Conservation (phyloP, 208 protist species). For the Leishmania martiniquensis region DNA sequence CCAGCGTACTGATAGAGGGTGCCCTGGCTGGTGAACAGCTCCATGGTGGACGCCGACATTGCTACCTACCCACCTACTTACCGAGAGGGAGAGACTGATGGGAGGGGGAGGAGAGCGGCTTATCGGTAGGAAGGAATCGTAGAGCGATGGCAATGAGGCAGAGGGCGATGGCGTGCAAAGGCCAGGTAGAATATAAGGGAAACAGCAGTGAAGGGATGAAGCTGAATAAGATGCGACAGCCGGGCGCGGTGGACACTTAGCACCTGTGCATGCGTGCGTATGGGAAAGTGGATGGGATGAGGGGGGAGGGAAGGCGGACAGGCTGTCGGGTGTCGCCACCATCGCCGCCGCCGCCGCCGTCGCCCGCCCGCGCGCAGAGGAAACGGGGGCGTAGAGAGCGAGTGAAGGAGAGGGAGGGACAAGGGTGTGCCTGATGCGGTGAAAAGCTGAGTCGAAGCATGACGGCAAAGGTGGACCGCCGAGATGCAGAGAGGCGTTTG, state of each 20-base stretch:
- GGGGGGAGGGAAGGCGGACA: neutral
- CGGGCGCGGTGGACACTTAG: neutral
- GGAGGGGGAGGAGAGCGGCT: neutral
- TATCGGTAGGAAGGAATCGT: neutral
- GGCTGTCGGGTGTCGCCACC: neutral
- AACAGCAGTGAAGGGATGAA: neutral
- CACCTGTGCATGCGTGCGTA: neutral
- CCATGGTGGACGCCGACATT: slow-evolving; percentile 7
- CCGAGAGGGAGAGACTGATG: neutral
- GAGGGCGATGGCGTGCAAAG: neutral
- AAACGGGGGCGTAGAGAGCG: neutral
- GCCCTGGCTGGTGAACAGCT: slow-evolving; percentile 39
- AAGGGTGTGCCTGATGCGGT: neutral
- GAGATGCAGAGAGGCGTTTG: neutral
- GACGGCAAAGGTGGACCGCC: neutral
- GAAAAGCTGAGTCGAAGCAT: neutral
- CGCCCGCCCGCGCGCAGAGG: neutral
- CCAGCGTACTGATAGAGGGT: slow-evolving; percentile 46
- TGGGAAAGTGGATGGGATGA: neutral
- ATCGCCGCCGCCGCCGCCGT: neutral
- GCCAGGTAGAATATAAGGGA: neutral
- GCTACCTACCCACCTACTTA: neutral
- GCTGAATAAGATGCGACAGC: neutral
- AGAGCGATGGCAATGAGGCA: neutral
- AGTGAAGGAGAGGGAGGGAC: neutral